Base-by-base conservation (phyloP, 768 basidiomycete species). In the Coprinopsis marcescibilis region DNA sequence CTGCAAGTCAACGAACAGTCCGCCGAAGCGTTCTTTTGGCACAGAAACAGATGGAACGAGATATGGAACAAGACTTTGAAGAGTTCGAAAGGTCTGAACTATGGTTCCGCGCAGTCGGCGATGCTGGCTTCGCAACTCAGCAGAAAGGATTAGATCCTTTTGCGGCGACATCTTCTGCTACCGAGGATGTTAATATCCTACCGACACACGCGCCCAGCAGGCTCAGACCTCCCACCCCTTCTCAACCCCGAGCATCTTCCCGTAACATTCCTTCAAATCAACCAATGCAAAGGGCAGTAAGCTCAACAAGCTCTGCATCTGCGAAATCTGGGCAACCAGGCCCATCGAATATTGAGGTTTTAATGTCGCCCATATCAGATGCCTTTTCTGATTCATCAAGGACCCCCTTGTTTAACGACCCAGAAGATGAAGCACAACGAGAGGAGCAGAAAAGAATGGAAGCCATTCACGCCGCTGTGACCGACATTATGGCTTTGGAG, bases 401-500 rank as follows among this genome's bases (percentile, higher is more conserved):
- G 36, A 80, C 84, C 0, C 88, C 88, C 6, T 70, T 94, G 17
- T 93, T 94, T 52, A 80, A 85, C 53, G 86, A 89, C 55, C 82
- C 85, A 1, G 83, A 86, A 51, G 85, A 90, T 49, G 77, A 72
- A 49, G 68, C 67, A 52, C 81, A 84, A 38, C 74, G 81, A 39
- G 81, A 78, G 38, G 85, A 95, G 62, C 78, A 85, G 43, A 76
- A 85, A 54, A 75, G 91, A 30, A 96, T 98, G 81, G 91, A 93
- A 56, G 94, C 95, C 2, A 96, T 98, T 15, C 92, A 93, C 57
- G 93, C 93, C 6, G 96, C 96, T 3, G 70, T 99, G 52, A 93
- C 89, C 8, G 90, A 95, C 60, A 97, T 99, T 61, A 93, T 99
- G 57, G 90, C 91, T 2, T 72, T 85, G 32, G 89, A 95, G 52